Evolutionary conservation across 2,329 filamentous ascomycete genomes (phyloP).

Genomic region (Penicillium sclerotiorum): DNA sequence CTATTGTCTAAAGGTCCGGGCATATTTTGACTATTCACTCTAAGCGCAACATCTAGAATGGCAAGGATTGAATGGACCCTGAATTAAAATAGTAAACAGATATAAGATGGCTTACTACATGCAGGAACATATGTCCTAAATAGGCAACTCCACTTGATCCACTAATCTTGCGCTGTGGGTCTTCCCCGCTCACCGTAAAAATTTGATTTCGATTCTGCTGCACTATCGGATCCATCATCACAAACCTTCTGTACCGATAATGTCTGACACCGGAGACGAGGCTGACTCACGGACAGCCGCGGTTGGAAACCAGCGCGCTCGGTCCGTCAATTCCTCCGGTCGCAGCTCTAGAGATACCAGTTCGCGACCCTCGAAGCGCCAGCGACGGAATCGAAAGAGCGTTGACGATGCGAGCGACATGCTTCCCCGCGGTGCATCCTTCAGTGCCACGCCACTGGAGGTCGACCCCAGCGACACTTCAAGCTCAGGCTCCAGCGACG

Average conservation of each 20-base stretch:
- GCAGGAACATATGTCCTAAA: no score
- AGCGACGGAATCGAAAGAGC: slow-evolving; percentile 27
- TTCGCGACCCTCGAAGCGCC: slow-evolving; percentile 31
- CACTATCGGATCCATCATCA: background rate
- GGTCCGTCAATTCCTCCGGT: slow-evolving; percentile 24
- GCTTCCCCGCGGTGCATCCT: slow-evolving; percentile 39
- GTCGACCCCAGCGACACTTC: slow-evolving; percentile 37
- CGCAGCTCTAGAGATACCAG: slow-evolving; percentile 27
- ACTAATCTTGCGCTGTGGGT: background rate
- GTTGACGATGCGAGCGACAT: slow-evolving; percentile 37
- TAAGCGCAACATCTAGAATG: no score
- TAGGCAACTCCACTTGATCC: background rate
- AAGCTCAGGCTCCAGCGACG: slow-evolving; percentile 31
- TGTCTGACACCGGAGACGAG: slow-evolving; percentile 37
- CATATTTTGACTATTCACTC: no score
- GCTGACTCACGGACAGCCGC: slow-evolving; percentile 52
- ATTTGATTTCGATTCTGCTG: background rate
- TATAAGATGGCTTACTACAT: no score
- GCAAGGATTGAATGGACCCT: no score
- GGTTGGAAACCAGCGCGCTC: slow-evolving; percentile 43
- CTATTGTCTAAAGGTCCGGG: no score
- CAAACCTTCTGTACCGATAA: slow-evolving; percentile 9
- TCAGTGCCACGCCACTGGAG: slow-evolving; percentile 36
- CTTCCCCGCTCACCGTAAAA: background rate
- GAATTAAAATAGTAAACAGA: no score